phyloP scores from a whole-genome alignment of 2,329 filamentous ascomycete genomes.

The Fonsecaea pugnacius region DNA sequence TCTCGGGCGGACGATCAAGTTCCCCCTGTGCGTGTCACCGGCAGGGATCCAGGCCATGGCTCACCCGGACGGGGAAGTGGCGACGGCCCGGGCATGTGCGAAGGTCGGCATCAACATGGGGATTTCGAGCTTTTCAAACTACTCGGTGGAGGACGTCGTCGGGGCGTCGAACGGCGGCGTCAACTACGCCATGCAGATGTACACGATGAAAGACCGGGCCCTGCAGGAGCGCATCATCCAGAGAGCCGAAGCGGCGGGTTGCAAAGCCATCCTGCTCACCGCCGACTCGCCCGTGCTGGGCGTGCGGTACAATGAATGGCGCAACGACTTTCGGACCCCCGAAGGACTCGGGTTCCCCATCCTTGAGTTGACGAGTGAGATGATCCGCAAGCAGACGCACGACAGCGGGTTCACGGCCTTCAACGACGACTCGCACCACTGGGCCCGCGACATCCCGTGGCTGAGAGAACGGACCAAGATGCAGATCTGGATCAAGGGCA shows the following conservation, averaged over 20 bases:
- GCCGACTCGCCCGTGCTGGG: slow-evolving; percentile 58
- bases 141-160: slow-evolving; percentile 49
- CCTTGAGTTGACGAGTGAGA: slow-evolving; percentile 33
- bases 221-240: slow-evolving; percentile 47
- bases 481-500: slow-evolving; percentile 35
- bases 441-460: slow-evolving; percentile 57
- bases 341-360: slow-evolving; percentile 34
- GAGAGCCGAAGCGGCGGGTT: slow-evolving; percentile 51
- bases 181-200: slow-evolving; percentile 29
- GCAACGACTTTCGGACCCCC: slow-evolving; percentile 53
- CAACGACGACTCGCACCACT: slow-evolving; percentile 50
- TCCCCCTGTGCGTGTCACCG: slow-evolving; percentile 56
- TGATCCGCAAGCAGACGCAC: slow-evolving; percentile 23
- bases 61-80: slow-evolving; percentile 54
- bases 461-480: slow-evolving; percentile 46
- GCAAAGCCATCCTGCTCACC: slow-evolving; percentile 57
- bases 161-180: slow-evolving; percentile 45
- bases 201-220: slow-evolving; percentile 39
- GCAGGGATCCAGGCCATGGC: slow-evolving; percentile 56
- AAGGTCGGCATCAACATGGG: slow-evolving; percentile 48
- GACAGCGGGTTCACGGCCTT: slow-evolving; percentile 22
- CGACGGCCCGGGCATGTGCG: slow-evolving; percentile 50
- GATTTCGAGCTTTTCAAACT: slow-evolving; percentile 51
- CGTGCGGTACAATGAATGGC: slow-evolving; percentile 56
- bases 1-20: slow-evolving; percentile 47